These are phyloP conservation scores for Populus euphratica DNA, from an alignment of 345 rosid species.

Conservation along the genomic window DNA sequence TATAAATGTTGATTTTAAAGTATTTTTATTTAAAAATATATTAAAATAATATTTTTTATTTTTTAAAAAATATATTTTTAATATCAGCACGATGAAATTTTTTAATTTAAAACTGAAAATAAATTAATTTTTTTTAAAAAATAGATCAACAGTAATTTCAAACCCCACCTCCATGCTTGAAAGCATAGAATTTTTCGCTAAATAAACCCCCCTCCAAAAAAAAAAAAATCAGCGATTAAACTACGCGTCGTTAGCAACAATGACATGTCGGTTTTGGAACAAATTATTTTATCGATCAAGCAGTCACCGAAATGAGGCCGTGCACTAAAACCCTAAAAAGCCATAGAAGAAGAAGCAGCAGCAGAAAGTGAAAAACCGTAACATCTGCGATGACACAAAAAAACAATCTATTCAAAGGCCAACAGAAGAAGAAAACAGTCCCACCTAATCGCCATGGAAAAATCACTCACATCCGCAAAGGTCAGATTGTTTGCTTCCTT, in stretches of 20 bases:
- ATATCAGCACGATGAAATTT: rapidly evolving
- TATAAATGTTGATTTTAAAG: too few relatives aligned
- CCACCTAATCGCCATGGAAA: conserved; percentile 87
- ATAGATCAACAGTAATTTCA: too few relatives aligned
- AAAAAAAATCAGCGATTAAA: too few relatives aligned
- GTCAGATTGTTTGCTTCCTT: conserved; percentile 21
- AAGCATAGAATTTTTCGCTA: neutral
- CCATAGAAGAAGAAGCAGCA: neutral
- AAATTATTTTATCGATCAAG: too few relatives aligned
- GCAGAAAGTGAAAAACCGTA: neutral
- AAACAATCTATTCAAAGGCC: conserved; percentile 72
- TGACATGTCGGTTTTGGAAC: neutral
- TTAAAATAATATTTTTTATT: too few relatives aligned
- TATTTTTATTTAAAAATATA: too few relatives aligned
- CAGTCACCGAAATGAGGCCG: neutral
- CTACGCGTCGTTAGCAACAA: neutral
- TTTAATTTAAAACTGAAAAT: too few relatives aligned
- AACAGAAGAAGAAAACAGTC: conserved; percentile 62
- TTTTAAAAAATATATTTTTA: too few relatives aligned
- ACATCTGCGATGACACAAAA: conserved; percentile 77
- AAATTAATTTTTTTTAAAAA: too few relatives aligned
- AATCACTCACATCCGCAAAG: conserved; percentile 54
- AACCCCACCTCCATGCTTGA: too few relatives aligned
- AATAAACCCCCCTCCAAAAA: too few relatives aligned
- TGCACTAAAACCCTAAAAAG: neutral